phyloP scores from a whole-genome alignment of 2,329 filamentous ascomycete genomes.

The Rugonectria rugulosa region DNA sequence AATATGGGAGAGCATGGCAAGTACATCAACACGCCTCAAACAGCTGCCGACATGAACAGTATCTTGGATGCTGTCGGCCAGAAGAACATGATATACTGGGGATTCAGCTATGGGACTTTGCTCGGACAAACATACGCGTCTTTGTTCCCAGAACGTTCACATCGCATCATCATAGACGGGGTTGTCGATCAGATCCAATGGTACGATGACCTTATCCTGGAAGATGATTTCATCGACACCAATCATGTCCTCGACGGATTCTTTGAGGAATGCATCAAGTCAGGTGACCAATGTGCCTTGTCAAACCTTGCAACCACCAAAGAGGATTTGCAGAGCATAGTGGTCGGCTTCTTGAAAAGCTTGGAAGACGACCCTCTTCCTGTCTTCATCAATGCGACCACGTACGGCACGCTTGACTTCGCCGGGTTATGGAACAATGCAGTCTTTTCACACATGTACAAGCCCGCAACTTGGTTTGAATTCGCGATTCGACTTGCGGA shows the following conservation, averaged over 20 bases:
- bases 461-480: slow-evolving; percentile 45
- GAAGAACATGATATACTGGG: slow-evolving; percentile 49
- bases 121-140: slow-evolving; percentile 52
- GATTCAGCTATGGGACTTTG: slow-evolving; percentile 52
- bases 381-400: slow-evolving; percentile 52
- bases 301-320: slow-evolving; percentile 46
- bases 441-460: slow-evolving; percentile 50
- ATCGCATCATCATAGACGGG: slow-evolving; percentile 47
- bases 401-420: slow-evolving; percentile 49
- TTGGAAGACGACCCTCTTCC: slow-evolving; percentile 49
- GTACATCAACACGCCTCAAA: slow-evolving; percentile 59
- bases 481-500: slow-evolving; percentile 46
- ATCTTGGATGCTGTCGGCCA: slow-evolving; percentile 52
- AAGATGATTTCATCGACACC: slow-evolving; percentile 42
- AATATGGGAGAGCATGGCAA: slow-evolving; percentile 53
- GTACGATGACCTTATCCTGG: slow-evolving; percentile 38
- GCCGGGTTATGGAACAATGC: slow-evolving; percentile 45
- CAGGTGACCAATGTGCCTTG: slow-evolving; percentile 55
- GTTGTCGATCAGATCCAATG: slow-evolving; percentile 45
- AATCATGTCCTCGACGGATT: slow-evolving; percentile 43
- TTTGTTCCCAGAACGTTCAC: slow-evolving; percentile 45
- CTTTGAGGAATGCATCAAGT: slow-evolving; percentile 48
- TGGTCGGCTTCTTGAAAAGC: slow-evolving; percentile 43
- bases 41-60: slow-evolving; percentile 59
- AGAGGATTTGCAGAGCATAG: slow-evolving; percentile 42